phyloP scores from a whole-genome alignment of 495 filamentous ascomycete species.

The Tuber magnatum region DNA sequence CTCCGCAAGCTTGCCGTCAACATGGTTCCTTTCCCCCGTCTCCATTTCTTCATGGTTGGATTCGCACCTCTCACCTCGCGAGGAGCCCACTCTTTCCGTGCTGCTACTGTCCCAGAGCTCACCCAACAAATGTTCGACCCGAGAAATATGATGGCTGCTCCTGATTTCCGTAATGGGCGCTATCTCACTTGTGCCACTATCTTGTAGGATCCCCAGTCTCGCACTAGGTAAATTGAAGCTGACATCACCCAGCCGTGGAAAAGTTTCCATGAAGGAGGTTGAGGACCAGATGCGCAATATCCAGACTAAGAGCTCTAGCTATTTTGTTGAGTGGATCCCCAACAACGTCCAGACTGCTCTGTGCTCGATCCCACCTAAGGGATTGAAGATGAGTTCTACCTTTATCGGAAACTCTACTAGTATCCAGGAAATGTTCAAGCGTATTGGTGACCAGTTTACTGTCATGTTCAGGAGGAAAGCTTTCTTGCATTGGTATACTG shows the following conservation, averaged over 20 bases:
- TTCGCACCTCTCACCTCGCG: constrained; percentile 98
- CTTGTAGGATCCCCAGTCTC: constrained; percentile 50
- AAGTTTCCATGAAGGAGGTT: constrained; percentile 99
- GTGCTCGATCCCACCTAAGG: constrained; percentile 95
- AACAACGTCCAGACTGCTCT: constrained; percentile 99
- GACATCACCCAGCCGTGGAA: constrained; percentile 66
- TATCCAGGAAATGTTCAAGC: constrained; percentile 99
- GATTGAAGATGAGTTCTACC: constrained; percentile 97
- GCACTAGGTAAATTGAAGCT: constrained; percentile 27
- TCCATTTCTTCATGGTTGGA: constrained; percentile 99
- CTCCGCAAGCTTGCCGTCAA: constrained; percentile 98
- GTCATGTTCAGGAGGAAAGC: constrained; percentile 99
- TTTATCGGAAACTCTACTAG: constrained; percentile 99
- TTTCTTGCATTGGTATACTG: constrained; percentile 99
- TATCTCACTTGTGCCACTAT: constrained; percentile 99
- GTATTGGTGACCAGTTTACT: constrained; percentile 97
- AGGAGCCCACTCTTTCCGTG: constrained; percentile 89
- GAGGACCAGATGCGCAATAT: constrained; percentile 99
- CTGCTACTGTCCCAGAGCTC: constrained; percentile 91
- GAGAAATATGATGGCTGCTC: constrained; percentile 99
- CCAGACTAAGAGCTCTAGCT: constrained; percentile 98
- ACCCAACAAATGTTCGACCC: constrained; percentile 99
- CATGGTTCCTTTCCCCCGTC: constrained; percentile 99
- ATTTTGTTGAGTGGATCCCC: constrained; percentile 99
- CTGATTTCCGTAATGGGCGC: constrained; percentile 98